A percentile compares a stretch with the other conserved stretches of the same genome.
Conservation (phyloP, 805 yeast species). For the Teunomyces cretensis region DNA sequence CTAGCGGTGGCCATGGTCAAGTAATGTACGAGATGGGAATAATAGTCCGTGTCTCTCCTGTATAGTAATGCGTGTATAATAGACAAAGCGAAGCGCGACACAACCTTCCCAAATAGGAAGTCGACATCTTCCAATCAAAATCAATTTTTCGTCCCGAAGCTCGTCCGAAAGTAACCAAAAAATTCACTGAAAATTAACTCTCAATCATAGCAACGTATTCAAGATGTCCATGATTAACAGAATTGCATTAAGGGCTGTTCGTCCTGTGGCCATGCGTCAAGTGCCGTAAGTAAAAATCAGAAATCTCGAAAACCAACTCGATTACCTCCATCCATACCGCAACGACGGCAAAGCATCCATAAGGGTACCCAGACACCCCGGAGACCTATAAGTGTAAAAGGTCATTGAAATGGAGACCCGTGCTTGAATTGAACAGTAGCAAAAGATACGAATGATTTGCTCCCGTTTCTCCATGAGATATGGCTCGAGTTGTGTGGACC, state of each 20-base stretch:
- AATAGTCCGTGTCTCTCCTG: not conserved
- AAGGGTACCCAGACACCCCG: no score
- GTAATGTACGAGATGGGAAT: no score
- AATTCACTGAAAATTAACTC: slow-evolving; percentile 10
- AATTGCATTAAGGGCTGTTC: slow-evolving; percentile 43
- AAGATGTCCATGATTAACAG: slow-evolving; percentile 44
- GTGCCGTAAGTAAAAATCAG: slow-evolving; percentile 36
- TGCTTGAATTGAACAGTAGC: no score
- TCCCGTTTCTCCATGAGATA: not conserved
- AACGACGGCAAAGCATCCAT: no score
- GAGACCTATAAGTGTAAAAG: no score
- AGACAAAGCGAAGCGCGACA: not conserved
- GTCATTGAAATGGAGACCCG: no score
- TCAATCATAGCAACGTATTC: slow-evolving; percentile 11
- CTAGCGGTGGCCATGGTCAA: no score
- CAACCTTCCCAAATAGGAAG: slow-evolving; percentile 26
- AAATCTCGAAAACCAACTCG: not conserved
- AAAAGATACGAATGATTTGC: not conserved
- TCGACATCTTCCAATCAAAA: slow-evolving; percentile 35
- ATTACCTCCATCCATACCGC: not conserved
- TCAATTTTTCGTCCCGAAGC: slow-evolving; percentile 17
- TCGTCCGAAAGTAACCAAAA: slow-evolving; percentile 21
- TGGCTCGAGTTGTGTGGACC: not conserved
- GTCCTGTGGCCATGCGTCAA: slow-evolving; percentile 45
- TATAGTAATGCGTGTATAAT: not conserved